These are phyloP conservation scores for Xanthoconium stramineum DNA, from an alignment of 768 basidiomycete species.

Conservation along the genomic window DNA sequence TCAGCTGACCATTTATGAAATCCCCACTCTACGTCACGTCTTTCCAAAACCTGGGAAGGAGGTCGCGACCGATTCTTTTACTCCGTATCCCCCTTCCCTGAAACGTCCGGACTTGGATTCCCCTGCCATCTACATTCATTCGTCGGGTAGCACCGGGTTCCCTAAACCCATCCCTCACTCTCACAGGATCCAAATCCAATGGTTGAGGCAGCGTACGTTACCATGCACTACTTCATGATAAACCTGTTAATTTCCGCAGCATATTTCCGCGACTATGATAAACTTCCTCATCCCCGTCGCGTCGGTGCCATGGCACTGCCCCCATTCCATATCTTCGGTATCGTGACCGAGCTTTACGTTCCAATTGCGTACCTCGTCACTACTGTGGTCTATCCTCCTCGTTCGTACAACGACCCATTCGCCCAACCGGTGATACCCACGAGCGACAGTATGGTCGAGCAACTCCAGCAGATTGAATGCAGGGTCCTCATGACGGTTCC, in stretches of 20 bases:
- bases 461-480: constrained; percentile 1
- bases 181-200: constrained; percentile 31
- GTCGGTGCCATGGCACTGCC: constrained; percentile 33
- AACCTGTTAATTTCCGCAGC: too few relatives aligned
- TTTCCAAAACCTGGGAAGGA: constrained; percentile 1
- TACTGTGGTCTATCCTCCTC: constrained; percentile 34
- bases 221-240: too few relatives aligned
- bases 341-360: constrained; percentile 30
- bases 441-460: constrained; percentile 17
- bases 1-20: constrained; percentile 19
- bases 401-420: not conserved
- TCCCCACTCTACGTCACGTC: constrained; percentile 29
- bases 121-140: constrained; percentile 18
- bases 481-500: constrained; percentile 15
- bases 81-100: constrained; percentile 4
- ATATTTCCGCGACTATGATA: too few relatives aligned
- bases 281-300: too few relatives aligned
- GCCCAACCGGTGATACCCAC: constrained; percentile 17
- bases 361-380: constrained; percentile 29
- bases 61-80: constrained; percentile 9
- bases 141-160: constrained; percentile 42
- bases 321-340: constrained; percentile 38
- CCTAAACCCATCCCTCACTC: constrained; percentile 41
- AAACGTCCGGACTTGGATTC: constrained; percentile 9
- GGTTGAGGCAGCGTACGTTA: constrained; percentile 18